These are phyloP conservation scores for Thielaviopsis musarum DNA, from an alignment of 2,329 filamentous ascomycete species.

Conservation along the genomic window DNA sequence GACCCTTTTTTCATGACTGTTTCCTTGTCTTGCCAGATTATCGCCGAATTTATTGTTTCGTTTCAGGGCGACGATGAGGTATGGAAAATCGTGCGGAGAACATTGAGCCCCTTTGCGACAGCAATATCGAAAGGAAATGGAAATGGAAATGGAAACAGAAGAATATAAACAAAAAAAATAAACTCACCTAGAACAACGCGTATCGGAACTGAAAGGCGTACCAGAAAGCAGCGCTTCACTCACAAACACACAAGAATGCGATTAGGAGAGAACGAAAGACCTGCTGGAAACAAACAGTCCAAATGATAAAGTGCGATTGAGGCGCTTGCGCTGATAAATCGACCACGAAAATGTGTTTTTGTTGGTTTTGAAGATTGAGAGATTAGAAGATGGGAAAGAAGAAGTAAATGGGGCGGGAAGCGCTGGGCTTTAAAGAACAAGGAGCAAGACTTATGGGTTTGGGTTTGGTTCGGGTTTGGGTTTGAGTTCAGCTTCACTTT, in stretches of 20 bases:
- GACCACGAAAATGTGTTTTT: constrained; percentile 2
- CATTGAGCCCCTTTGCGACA: neutral
- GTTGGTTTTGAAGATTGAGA: neutral
- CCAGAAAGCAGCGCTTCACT: constrained; percentile 11
- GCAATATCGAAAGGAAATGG: neutral
- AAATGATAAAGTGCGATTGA: neutral
- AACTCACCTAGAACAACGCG: constrained; percentile 7
- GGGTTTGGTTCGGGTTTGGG: neutral
- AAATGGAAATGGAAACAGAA: neutral
- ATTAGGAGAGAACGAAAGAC: constrained; percentile 1
- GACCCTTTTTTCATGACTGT: neutral
- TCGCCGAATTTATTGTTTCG: neutral
- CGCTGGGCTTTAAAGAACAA: neutral
- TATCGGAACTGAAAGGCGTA: constrained; percentile 10
- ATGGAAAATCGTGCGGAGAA: neutral
- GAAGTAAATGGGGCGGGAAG: neutral
- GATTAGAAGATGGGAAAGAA: neutral
- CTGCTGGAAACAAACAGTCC: constrained; percentile 11
- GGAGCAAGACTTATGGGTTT: neutral
- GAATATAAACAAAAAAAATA: neutral
- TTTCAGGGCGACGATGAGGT: neutral
- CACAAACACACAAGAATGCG: constrained; percentile 8
- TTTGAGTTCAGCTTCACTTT: neutral
- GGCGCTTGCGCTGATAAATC: constrained; percentile 1
- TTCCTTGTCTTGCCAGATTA: neutral